These are phyloP conservation scores for Aspergillus alliaceus DNA, from an alignment of 2,329 filamentous ascomycete genomes.

Conservation along the genomic window DNA sequence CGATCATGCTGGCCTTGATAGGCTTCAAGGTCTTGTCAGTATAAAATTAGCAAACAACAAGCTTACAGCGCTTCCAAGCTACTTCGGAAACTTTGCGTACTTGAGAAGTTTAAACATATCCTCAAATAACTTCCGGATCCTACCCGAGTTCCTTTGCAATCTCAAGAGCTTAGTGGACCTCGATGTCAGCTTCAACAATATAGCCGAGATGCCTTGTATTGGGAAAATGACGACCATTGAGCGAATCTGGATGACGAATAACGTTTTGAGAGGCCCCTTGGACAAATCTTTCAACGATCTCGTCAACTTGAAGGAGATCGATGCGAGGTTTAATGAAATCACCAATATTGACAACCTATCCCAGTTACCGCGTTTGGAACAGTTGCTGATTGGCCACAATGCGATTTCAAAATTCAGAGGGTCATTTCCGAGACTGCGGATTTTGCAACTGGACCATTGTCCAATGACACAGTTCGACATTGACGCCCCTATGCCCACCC, in stretches of 20 bases:
- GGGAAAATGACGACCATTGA: conserved; percentile 78
- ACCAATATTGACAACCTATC: conserved; percentile 85
- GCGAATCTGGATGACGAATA: conserved; percentile 93
- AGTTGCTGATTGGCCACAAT: conserved; percentile 89
- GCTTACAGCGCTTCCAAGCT: conserved; percentile 72
- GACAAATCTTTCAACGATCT: conserved; percentile 73
- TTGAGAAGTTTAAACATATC: conserved; percentile 86
- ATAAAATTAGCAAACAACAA: conserved; percentile 94
- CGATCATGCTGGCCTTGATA: conserved; percentile 78
- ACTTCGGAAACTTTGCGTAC: conserved; percentile 77
- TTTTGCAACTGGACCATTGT: conserved; percentile 88
- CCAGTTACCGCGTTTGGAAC: conserved; percentile 80
- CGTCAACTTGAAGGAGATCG: conserved; percentile 78
- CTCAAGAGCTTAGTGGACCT: conserved; percentile 83
- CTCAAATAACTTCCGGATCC: conserved; percentile 84
- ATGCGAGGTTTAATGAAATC: conserved; percentile 90
- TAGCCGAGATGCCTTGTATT: conserved; percentile 75
- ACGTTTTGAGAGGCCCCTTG: conserved; percentile 74
- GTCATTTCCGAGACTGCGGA: conserved; percentile 79
- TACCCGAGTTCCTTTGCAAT: conserved; percentile 82
- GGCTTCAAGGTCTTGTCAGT: conserved; percentile 74
- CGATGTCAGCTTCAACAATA: conserved; percentile 95
- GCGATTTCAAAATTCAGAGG: conserved; percentile 85
- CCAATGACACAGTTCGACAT: conserved; percentile 94
- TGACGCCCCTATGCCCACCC: conserved; percentile 69